Base-by-base conservation (phyloP, 352 stramenopile species). In the Pythium brassicae region DNA sequence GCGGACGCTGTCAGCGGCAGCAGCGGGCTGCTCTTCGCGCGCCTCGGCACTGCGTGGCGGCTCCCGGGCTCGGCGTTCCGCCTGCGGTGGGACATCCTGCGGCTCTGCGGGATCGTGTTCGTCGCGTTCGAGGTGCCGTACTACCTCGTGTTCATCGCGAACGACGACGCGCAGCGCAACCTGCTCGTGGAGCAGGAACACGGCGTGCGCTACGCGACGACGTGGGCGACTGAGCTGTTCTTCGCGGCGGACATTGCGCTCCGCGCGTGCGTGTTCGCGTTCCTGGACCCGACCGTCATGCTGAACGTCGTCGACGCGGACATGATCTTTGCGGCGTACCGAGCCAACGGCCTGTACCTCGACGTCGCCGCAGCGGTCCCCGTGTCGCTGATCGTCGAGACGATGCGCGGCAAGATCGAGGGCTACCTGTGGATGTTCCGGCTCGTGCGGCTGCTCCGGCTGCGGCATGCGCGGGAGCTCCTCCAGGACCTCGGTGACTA, bases 111-210 rank as follows among this genome's bases (percentile, higher is more conserved):
- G 1, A 74, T 73, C 26, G 51, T 89, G 17, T 87, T 66, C 42
- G 53, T 89, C 4, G 74, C 74, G 0, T 85, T 90, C 26, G 79
- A 88, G 66, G 77, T 92, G 1, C 82, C 82, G 5, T 90, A 86
- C 40, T 87, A 79, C 43, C 65, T 82, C 12, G 66, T 83, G 1
- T 90, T 92, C 53, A 69, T 86, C 34, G 77, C 69, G 0, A 87
- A 76, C 35, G 56, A 70, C 29, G 61, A 87, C 46, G 68, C 78
- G 0, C 61, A 84, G 35, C 50, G 67, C 25, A 66, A 81, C 26
- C 81, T 88, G n/a, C 49, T 62, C 1, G 70, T 76, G 0, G 53
- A 65, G 0, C 63, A 67, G 44, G 67, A 73, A 15, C 49, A 78
- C 15, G 63, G 63, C 0, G 17, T 48, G 1, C 57, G 78, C 1